Evolutionary conservation across 2,329 filamentous ascomycete genomes (phyloP), one percentile per base, ranked within the genome.

Genomic region (Alternaria ethzedia): DNA sequence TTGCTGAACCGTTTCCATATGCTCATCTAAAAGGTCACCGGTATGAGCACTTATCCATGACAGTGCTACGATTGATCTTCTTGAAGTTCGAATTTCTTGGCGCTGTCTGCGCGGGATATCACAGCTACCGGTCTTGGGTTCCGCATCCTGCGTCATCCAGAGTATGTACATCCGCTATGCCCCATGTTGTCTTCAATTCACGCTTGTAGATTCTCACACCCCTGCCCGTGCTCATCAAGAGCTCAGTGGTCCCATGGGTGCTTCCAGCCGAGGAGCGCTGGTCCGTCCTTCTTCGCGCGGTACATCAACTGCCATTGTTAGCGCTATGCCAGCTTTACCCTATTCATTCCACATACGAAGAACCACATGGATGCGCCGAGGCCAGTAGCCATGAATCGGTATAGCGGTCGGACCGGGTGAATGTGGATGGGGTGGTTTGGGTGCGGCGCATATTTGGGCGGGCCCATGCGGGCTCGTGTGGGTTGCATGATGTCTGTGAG

Each of bases 281-380:
- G 87, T n/a, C 94, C 94, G 77, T 99, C 96, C 85, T 97, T 91
- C 89, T 95, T 97, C 75, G 94, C 93, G 76, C 96, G 89, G 85
- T 97, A 98, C 90, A 97, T 94, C 79, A 97, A 84, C 94, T 97
- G 75, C 41, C 6, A 13, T 26, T 25, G 64, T 79, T 46, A 80
- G 77, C 61, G 11, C 32, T 17, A 8, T 21, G 12, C n/a, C 49
- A n/a, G 17, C 26, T 6, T 28, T 15, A 12, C 20, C 2, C 17
- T 5, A 12, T 13, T 12, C 25, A 0, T 10, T 51, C 64, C 59
- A 85, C 91, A 78, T 88, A 98, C 94, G 82, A 96, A 99, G 84
- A 99, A 98, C 96, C 96, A 99, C 96, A 98, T 99, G 83, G 91
- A 92, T 59, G 96, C 96, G 72, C 94, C 92, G 67, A 99, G 86